Percentiles rank a stretch among this genome's conserved stretches.
Evolutionary conservation across 345 rosid species (phyloP).

Genomic region (Zanthoxylum bungeanum): DNA sequence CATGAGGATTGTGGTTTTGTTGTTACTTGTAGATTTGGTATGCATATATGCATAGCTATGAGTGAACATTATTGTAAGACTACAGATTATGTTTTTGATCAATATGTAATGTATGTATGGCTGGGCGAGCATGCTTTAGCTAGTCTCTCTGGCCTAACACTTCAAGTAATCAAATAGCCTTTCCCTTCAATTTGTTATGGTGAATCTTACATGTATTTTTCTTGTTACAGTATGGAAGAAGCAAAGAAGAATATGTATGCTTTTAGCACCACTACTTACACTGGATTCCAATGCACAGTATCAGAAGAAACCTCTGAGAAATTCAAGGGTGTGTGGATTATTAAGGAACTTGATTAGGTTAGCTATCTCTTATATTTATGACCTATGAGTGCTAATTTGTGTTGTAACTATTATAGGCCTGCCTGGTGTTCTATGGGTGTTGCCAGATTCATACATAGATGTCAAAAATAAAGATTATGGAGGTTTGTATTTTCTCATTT

Average conservation of each 20-base stretch:
- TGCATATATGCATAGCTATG: not conserved
- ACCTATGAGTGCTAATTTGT: not conserved
- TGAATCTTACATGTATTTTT: not conserved
- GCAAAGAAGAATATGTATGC: conserved; percentile 97
- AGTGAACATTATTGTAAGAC: not conserved
- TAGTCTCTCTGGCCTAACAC: too few species aligned
- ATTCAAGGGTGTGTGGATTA: conserved; percentile 58
- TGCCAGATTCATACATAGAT: conserved; percentile 94
- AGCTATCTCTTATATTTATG: not conserved
- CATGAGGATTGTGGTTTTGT: not conserved
- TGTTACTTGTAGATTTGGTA: not conserved
- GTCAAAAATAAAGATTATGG: conserved; percentile 98
- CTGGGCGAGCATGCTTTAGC: too few species aligned
- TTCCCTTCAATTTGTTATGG: not conserved
- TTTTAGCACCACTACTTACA: conserved; percentile 88
- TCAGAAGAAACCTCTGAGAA: conserved; percentile 85
- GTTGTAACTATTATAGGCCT: conserved; percentile 47
- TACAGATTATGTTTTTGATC: not conserved
- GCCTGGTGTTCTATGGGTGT: conserved; percentile 98
- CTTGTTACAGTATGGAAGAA: conserved; percentile 74
- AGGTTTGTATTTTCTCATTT: conserved; percentile 45
- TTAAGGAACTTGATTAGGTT: not conserved
- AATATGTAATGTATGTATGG: too few species aligned
- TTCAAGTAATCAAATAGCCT: too few species aligned
- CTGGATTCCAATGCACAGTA: conserved; percentile 91